Conservation (phyloP, 2,329 filamentous ascomycete genomes). For the Lojkania enalia region DNA sequence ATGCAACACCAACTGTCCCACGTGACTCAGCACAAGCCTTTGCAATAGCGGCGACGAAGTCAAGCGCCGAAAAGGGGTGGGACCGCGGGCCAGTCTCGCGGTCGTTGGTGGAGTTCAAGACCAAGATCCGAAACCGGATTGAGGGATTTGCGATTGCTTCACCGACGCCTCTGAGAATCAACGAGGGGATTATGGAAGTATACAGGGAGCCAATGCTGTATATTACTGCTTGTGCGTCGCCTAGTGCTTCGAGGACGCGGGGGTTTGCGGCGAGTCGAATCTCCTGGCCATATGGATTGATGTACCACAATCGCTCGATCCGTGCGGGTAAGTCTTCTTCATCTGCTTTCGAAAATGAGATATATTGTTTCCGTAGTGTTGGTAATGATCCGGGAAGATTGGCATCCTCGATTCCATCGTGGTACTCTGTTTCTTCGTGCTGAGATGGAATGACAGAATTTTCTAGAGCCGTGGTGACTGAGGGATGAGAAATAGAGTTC, state of each 20-base stretch:
- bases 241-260: constrained; percentile 71
- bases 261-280: constrained; percentile 84
- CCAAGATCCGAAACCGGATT: constrained; percentile 73
- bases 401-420: constrained; percentile 75
- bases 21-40: constrained; percentile 66
- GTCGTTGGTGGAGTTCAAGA: constrained; percentile 82
- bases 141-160: constrained; percentile 59
- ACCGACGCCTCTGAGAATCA: constrained; percentile 78
- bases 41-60: constrained; percentile 81
- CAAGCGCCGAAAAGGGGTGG: constrained; percentile 69
- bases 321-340: constrained; percentile 76
- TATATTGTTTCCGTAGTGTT: constrained; percentile 76
- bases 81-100: constrained; percentile 78
- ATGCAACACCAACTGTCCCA: constrained; percentile 36
- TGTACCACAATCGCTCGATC: constrained; percentile 90
- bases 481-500: constrained; percentile 59
- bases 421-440: constrained; percentile 53
- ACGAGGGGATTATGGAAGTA: constrained; percentile 81
- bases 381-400: constrained; percentile 81
- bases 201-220: constrained; percentile 96
- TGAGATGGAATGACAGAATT: constrained; percentile 20
- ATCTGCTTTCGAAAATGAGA: constrained; percentile 74
- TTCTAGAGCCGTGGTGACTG: constrained; percentile 33
- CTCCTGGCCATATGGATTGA: constrained; percentile 97
- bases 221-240: constrained; percentile 68